Evolutionary conservation across 2,329 filamentous ascomycete species (phyloP).

Genomic region (Tolypocladium nubicola): DNA sequence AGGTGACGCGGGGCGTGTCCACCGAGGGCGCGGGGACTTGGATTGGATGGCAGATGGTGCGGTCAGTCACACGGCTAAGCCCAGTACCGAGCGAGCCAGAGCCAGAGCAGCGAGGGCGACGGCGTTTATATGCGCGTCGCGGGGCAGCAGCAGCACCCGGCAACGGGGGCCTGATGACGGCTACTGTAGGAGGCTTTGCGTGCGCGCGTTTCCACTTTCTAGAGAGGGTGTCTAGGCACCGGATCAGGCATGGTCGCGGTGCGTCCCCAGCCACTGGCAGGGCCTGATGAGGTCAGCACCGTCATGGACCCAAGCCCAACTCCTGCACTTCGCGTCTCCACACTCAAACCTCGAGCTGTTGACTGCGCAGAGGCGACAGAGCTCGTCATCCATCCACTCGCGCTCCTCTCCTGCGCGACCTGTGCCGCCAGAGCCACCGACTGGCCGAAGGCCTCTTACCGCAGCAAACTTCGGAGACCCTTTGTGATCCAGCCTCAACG

Average conservation of each 20-base stretch:
- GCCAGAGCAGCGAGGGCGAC: slow-evolving; percentile 11
- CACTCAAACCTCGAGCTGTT: not conserved
- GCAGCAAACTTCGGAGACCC: not conserved
- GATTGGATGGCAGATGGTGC: not conserved
- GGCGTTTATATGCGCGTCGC: slow-evolving; percentile 37
- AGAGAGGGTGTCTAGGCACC: not conserved
- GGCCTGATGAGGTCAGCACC: not conserved
- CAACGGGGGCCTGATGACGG: not conserved
- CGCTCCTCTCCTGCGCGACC: not conserved
- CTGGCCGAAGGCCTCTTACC: not conserved
- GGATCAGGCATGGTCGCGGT: slow-evolving; percentile 1
- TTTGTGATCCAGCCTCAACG: too few species aligned
- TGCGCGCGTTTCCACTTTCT: not conserved
- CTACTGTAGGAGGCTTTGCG: not conserved
- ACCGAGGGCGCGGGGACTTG: not conserved
- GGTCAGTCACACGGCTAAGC: not conserved
- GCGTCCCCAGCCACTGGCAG: not conserved
- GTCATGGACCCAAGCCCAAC: not conserved
- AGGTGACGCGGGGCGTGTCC: not conserved
- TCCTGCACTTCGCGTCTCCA: not conserved
- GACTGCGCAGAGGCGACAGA: too few species aligned
- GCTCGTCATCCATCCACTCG: too few species aligned
- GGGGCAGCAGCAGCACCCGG: not conserved
- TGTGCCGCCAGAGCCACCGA: not conserved
- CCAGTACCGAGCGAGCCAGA: not conserved